Percentiles rank a stretch among this genome's conserved stretches.
These are phyloP conservation scores for Ampelomyces quisqualis DNA, from an alignment of 2,329 filamentous ascomycete genomes.

Conservation along the genomic window DNA sequence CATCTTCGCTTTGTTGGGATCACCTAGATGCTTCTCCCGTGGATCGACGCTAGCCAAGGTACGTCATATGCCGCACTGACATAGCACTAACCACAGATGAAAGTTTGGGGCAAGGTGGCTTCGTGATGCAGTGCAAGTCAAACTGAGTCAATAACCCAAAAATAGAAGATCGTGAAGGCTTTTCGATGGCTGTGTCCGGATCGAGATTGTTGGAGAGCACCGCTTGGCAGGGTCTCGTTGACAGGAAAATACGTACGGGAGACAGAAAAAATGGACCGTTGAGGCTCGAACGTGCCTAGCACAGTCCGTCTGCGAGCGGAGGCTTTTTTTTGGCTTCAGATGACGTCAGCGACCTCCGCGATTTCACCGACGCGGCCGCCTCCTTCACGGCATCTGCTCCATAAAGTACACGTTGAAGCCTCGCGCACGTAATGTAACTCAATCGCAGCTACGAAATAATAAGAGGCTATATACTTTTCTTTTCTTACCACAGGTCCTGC, in stretches of 20 bases:
- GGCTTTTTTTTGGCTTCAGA: not conserved
- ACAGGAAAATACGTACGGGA: not conserved
- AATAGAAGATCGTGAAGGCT: constrained; percentile 2
- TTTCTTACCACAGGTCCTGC: no score
- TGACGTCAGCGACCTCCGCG: not conserved
- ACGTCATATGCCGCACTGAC: constrained; percentile 1
- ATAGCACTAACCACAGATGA: constrained; percentile 1
- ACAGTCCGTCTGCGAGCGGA: not conserved
- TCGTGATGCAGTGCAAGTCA: not conserved
- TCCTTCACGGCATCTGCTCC: not conserved
- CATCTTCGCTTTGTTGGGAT: constrained; percentile 3
- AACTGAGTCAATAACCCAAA: not conserved
- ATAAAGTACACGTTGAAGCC: not conserved
- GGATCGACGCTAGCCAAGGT: constrained; percentile 1
- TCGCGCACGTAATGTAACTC: no score
- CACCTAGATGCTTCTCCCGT: not conserved
- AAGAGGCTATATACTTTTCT: no score
- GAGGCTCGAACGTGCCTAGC: not conserved
- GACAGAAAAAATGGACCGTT: not conserved
- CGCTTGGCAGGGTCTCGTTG: not conserved
- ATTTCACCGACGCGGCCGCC: not conserved
- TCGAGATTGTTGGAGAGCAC: not conserved
- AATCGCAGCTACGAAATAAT: no score
- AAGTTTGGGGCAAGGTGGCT: constrained; percentile 1
- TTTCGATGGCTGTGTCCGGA: constrained; percentile 1